Conservation (phyloP, 2,329 filamentous ascomycete species). For the Aureobasidium sp. region DNA sequence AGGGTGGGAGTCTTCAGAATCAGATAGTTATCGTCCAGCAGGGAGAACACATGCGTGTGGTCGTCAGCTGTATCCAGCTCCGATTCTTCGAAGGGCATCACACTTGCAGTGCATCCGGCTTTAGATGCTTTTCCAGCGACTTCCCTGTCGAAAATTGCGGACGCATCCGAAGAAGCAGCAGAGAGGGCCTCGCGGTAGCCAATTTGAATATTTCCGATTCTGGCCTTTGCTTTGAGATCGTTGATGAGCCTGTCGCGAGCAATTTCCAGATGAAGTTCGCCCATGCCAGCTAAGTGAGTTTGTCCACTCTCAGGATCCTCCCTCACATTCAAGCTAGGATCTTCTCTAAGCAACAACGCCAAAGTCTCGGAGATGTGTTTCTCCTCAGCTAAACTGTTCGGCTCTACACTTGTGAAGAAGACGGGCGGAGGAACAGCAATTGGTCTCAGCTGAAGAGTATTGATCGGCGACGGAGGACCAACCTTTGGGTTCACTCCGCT, state of each 20-base stretch:
- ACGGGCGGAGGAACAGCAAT: slow-evolving; percentile 88
- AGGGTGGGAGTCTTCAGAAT: slow-evolving; percentile 49
- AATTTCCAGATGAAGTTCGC: slow-evolving; percentile 89
- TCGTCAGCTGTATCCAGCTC: slow-evolving; percentile 24
- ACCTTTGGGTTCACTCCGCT: slow-evolving; percentile 53
- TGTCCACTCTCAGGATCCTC: slow-evolving; percentile 86
- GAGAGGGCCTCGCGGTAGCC: slow-evolving; percentile 84
- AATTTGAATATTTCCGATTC: slow-evolving; percentile 86
- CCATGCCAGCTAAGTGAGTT: slow-evolving; percentile 92
- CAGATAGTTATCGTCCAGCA: slow-evolving; percentile 64
- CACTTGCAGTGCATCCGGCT: slow-evolving; percentile 62
- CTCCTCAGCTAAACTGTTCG: slow-evolving; percentile 67
- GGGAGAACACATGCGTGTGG: slow-evolving; percentile 31
- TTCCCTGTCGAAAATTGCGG: slow-evolving; percentile 65
- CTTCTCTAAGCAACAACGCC: slow-evolving; percentile 74
- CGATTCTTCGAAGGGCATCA: slow-evolving; percentile 52
- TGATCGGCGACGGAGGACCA: slow-evolving; percentile 60
- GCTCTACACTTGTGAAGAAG: slow-evolving; percentile 92
- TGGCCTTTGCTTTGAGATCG: slow-evolving; percentile 78
- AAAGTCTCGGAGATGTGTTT: slow-evolving; percentile 72
- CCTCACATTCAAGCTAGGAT: slow-evolving; percentile 81
- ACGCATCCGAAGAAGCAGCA: slow-evolving; percentile 48
- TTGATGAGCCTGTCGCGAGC: slow-evolving; percentile 80
- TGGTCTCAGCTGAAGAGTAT: slow-evolving; percentile 73
- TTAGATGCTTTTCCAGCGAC: slow-evolving; percentile 74